Evolutionary conservation across 768 basidiomycete genomes (phyloP), one percentile per base, ranked within the genome.

Genomic region (Lactarius akahatsu): DNA sequence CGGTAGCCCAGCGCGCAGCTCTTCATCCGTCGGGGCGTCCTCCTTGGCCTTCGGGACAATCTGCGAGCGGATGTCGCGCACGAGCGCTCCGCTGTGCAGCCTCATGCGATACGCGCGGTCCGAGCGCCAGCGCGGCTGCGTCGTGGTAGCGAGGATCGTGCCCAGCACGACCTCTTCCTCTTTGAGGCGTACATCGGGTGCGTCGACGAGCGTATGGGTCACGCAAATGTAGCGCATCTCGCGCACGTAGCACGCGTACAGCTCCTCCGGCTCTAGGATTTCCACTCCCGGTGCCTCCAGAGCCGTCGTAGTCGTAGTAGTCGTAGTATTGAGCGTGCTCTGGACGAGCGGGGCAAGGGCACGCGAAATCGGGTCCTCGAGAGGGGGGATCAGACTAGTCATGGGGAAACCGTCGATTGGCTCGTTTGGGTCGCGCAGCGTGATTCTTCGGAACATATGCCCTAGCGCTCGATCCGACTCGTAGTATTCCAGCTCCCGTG

Each of bases 161-260:
- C 90, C 91, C 36, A 86, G 76, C 1, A 91, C 87, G 28, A 92
- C 80, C 71, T 94, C 92, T 59, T 88, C 87, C 72, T 94, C 92
- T 7, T 80, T 74, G 40, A 94, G 79, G 34, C 81, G 81, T 8
- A 79, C 79, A 9, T 82, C 85, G 0, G 86, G 80, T 9, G 79
- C 76, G 61, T 83, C 81, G 9, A 88, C 84, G 11, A 92, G 75
- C 1, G 86, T 84, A 72, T 91, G 90, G 0, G 87, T 88, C 20
- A 80, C 76, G 66, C 86, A 84, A 60, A 91, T 88, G 73, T 91
- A 93, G n/a, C 80, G 76, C 66, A 94, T 78, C 74, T 94, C 89
- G 65, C 85, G 82, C 13, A 76, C 74, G 73, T 91, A 93, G 69
- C 76, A 75, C 34, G 72, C 70, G 75, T 86, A 88, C 8, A 86